Evolutionary conservation across 768 basidiomycete genomes (phyloP).

Genomic region (Tylopilus subfusipes): DNA sequence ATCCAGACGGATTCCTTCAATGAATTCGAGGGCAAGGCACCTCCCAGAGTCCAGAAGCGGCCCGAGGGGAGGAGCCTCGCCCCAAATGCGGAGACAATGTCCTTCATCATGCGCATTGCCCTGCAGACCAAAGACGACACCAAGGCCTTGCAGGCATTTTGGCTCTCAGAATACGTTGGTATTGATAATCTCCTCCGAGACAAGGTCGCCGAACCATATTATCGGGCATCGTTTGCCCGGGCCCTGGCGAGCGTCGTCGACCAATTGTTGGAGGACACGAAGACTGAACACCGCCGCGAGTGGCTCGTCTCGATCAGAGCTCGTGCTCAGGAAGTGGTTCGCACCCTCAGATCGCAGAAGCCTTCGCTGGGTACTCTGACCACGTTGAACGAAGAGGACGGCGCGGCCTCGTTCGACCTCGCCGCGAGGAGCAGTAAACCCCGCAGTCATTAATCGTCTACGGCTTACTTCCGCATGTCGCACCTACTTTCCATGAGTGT

Average conservation of each 20-base stretch:
- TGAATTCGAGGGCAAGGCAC: slow-evolving; percentile 31
- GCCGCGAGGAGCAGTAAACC: slow-evolving; percentile 27
- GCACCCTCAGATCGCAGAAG: slow-evolving; percentile 18
- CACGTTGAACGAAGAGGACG: slow-evolving; percentile 25
- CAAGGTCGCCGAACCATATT: slow-evolving; percentile 31
- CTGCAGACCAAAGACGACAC: slow-evolving; percentile 46
- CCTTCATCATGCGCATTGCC: slow-evolving; percentile 57
- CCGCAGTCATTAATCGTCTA: slow-evolving; percentile 17
- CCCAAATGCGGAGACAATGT: slow-evolving; percentile 53
- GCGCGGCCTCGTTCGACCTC: slow-evolving; percentile 30
- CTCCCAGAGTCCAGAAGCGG: slow-evolving; percentile 43
- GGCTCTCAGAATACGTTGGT: slow-evolving; percentile 52
- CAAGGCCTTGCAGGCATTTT: slow-evolving; percentile 56
- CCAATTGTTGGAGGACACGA: slow-evolving; percentile 27
- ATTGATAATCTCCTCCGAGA: slow-evolving; percentile 34
- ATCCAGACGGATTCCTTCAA: slow-evolving; percentile 50
- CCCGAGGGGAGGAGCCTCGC: slow-evolving; percentile 41
- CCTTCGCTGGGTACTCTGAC: slow-evolving; percentile 24
- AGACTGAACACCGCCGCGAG: slow-evolving; percentile 14
- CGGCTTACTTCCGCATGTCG: slow-evolving; percentile 7
- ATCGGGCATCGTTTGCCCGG: slow-evolving; percentile 46
- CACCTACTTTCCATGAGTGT: not conserved
- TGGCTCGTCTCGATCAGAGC: slow-evolving; percentile 18
- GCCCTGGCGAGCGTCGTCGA: slow-evolving; percentile 42
- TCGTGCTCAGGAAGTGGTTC: slow-evolving; percentile 18